Conservation (phyloP, 768 basidiomycete species). For the Tulasnella calospora region DNA sequence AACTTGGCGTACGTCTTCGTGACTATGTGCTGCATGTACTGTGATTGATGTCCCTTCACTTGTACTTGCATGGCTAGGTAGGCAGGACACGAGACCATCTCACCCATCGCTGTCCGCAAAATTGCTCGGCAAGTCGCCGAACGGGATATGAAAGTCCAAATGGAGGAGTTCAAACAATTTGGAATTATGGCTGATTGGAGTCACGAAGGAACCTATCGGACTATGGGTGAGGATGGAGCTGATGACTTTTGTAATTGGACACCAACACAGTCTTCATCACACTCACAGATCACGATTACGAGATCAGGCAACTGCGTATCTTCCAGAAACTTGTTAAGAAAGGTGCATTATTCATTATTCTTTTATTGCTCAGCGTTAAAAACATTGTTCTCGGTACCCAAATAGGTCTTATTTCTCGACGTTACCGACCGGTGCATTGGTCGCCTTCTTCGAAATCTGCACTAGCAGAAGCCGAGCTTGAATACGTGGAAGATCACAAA, state of each 20-base stretch:
- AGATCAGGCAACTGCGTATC: conserved; percentile 78
- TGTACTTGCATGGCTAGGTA: conserved; percentile 33
- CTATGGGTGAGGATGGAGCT: conserved; percentile 55
- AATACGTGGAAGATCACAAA: conserved; percentile 81
- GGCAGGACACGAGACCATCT: conserved; percentile 54
- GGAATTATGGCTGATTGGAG: conserved; percentile 93
- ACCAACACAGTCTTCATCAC: not conserved
- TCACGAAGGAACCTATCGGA: conserved; percentile 62
- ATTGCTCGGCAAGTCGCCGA: conserved; percentile 69
- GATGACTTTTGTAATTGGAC: not conserved
- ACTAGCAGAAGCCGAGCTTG: conserved; percentile 89
- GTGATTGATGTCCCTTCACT: not conserved
- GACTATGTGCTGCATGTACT: not conserved
- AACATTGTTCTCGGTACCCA: not conserved
- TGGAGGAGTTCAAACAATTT: conserved; percentile 69
- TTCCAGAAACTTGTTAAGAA: conserved; percentile 86
- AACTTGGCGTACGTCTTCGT: conserved; percentile 44
- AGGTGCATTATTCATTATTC: conserved; percentile 42
- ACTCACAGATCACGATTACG: conserved; percentile 69
- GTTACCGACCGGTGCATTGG: conserved; percentile 87
- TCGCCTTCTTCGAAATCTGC: conserved; percentile 94
- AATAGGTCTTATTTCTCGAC: conserved; percentile 73
- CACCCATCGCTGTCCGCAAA: conserved; percentile 57
- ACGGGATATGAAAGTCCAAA: conserved; percentile 69
- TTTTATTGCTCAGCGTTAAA: not conserved